phyloP scores from a whole-genome alignment of 2,329 filamentous ascomycete species.

The Clarireedia monteithiana region DNA sequence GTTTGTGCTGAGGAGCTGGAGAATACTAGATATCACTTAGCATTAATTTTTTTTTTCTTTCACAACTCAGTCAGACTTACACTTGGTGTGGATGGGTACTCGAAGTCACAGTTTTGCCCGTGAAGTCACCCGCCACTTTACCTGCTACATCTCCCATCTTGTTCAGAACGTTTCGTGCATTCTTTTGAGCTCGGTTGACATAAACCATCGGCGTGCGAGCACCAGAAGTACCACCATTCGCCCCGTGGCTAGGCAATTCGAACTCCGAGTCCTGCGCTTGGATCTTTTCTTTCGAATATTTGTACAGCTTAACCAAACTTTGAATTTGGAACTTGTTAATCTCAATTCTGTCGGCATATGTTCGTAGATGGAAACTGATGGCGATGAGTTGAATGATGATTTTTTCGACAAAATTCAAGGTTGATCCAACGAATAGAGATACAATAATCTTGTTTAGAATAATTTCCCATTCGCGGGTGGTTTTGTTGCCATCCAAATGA shows the following conservation, averaged over 20 bases:
- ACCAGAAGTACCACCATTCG: slow-evolving; percentile 35
- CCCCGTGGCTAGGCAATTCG: slow-evolving; percentile 38
- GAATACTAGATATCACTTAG: slow-evolving; percentile 38
- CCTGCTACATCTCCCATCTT: slow-evolving; percentile 82
- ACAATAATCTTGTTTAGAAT: slow-evolving; percentile 82
- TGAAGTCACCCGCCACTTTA: slow-evolving; percentile 85
- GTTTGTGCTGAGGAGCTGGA: slow-evolving; percentile 67
- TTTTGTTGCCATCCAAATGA: slow-evolving; percentile 41
- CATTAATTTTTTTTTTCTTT: neutral
- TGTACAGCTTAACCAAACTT: slow-evolving; percentile 56
- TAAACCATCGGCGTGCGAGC: slow-evolving; percentile 61
- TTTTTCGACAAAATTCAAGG: slow-evolving; percentile 83
- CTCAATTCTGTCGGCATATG: slow-evolving; percentile 84
- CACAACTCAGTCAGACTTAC: slow-evolving; percentile 13
- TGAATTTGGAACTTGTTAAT: slow-evolving; percentile 86
- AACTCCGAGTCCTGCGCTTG: slow-evolving; percentile 70
- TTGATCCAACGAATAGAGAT: slow-evolving; percentile 69
- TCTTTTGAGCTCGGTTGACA: slow-evolving; percentile 61
- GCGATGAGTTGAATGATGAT: slow-evolving; percentile 92
- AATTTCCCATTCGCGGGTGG: slow-evolving; percentile 59
- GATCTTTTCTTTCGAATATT: slow-evolving; percentile 55
- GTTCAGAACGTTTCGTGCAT: slow-evolving; percentile 65
- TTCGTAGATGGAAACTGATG: slow-evolving; percentile 83
- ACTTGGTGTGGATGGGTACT: slow-evolving; percentile 80
- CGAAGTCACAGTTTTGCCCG: slow-evolving; percentile 59